A percentile compares a stretch with the other conserved stretches of the same genome.
These are phyloP conservation scores for Aphanomyces cochlioides DNA, from an alignment of 352 stramenopile species.

Conservation along the genomic window DNA sequence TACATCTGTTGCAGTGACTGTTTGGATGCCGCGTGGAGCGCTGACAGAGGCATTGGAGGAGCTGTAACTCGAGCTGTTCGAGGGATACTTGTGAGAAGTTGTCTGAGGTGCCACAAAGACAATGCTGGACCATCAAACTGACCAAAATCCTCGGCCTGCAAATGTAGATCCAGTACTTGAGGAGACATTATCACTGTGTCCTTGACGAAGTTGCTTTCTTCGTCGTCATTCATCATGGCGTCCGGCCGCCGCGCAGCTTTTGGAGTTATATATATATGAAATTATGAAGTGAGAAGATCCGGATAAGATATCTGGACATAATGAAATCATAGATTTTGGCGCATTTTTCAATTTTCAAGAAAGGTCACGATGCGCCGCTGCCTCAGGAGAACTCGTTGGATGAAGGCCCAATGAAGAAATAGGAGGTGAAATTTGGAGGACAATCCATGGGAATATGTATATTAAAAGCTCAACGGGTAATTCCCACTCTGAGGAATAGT, in stretches of 20 bases:
- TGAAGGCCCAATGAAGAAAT: too few relatives aligned
- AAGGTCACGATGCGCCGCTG: too few relatives aligned
- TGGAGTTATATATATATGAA: too few relatives aligned
- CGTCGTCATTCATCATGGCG: slow-evolving; percentile 13
- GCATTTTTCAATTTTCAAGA: too few relatives aligned
- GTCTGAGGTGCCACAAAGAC: slow-evolving; percentile 22
- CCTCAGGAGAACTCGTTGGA: too few relatives aligned
- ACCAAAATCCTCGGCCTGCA: slow-evolving; percentile 22
- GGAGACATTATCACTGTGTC: slow-evolving; percentile 11
- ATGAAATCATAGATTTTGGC: too few relatives aligned
- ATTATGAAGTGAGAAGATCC: background rate
- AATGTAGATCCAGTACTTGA: slow-evolving; percentile 11
- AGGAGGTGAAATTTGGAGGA: too few relatives aligned
- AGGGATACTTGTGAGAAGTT: background rate
- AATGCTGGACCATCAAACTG: slow-evolving; percentile 24
- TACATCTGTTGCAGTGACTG: slow-evolving; percentile 5
- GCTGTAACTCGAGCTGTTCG: background rate
- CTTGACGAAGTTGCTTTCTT: slow-evolving; percentile 6
- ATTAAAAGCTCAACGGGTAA: background rate
- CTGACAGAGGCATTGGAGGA: slow-evolving; percentile 5
- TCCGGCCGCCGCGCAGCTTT: background rate
- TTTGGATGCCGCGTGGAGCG: background rate
- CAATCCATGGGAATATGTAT: too few relatives aligned
- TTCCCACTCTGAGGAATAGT: slow-evolving; percentile 54
- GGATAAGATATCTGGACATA: background rate